Percentiles rank a stretch among this genome's conserved stretches.
These are phyloP conservation scores for Penicillium sp. DNA, from an alignment of 2,329 filamentous ascomycete genomes.

Conservation along the genomic window DNA sequence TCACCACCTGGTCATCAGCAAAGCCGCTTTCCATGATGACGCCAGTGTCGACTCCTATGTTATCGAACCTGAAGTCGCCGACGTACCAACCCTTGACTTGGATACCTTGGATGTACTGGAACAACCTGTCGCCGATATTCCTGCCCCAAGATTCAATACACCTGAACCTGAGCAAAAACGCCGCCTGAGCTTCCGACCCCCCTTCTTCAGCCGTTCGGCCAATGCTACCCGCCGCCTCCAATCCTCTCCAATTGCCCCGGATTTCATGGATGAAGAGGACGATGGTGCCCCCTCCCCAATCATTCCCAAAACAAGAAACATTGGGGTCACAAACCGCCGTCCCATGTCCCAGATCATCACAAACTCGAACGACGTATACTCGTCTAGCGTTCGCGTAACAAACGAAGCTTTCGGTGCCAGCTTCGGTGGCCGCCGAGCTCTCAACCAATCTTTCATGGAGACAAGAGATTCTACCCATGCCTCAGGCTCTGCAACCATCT, in stretches of 20 bases:
- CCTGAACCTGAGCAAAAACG: conserved; percentile 27
- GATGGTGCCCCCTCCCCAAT: conserved; percentile 37
- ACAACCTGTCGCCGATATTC: conserved; percentile 8
- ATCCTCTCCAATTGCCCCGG: conserved; percentile 23
- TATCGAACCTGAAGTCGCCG: conserved; percentile 25
- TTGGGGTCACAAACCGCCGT: conserved; percentile 10
- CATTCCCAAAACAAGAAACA: conserved; percentile 30
- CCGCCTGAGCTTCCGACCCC: conserved; percentile 37
- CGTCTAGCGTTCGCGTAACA: conserved; percentile 16
- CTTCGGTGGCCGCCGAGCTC: conserved; percentile 3
- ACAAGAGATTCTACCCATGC: conserved; percentile 17
- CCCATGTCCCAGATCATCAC: conserved; percentile 15
- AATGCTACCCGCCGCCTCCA: conserved; percentile 24
- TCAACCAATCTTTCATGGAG: conserved; percentile 33
- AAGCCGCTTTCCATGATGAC: conserved; percentile 27
- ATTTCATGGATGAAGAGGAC: conserved; percentile 26
- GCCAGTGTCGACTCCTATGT: conserved; percentile 28
- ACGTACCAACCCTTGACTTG: conserved; percentile 33
- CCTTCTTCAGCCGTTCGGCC: conserved; percentile 35
- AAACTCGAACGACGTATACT: conserved; percentile 14
- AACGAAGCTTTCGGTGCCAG: conserved; percentile 8
- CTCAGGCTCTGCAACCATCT: conserved; percentile 16
- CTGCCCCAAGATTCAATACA: conserved; percentile 20
- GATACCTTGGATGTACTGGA: conserved; percentile 30
- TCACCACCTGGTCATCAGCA: conserved; percentile 15